These are phyloP conservation scores for Aspergillus hortae DNA, from an alignment of 2,329 filamentous ascomycete species.

Conservation along the genomic window DNA sequence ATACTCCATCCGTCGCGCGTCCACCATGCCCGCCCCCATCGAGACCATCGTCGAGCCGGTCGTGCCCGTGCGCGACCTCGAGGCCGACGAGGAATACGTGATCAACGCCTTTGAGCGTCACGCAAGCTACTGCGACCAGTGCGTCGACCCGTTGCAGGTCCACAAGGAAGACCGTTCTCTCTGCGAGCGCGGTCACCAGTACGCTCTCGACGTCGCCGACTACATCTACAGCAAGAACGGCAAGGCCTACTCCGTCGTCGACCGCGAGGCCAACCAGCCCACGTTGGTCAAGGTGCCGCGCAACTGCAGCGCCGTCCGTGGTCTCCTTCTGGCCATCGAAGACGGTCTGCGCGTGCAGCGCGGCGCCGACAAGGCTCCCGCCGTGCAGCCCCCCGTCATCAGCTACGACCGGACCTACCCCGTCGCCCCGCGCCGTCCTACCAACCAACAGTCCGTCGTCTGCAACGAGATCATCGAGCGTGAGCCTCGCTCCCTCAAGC, in stretches of 20 bases:
- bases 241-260: slow-evolving; percentile 41
- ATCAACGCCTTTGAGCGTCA: slow-evolving; percentile 37
- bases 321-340: slow-evolving; percentile 42
- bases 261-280: slow-evolving; percentile 35
- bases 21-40: slow-evolving; percentile 31
- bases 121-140: slow-evolving; percentile 32
- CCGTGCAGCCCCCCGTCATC: slow-evolving; percentile 17
- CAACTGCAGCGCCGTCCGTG: slow-evolving; percentile 30
- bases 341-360: slow-evolving; percentile 32
- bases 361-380: slow-evolving; percentile 8
- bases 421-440: slow-evolving; percentile 23
- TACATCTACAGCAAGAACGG: slow-evolving; percentile 36
- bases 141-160: slow-evolving; percentile 26
- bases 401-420: slow-evolving; percentile 34
- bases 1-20: slow-evolving; percentile 18
- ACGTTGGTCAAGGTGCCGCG: slow-evolving; percentile 43
- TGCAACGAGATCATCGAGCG: slow-evolving; percentile 28
- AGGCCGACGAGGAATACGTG: slow-evolving; percentile 35
- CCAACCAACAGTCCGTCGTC: slow-evolving; percentile 12
- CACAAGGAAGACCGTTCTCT: slow-evolving; percentile 23
- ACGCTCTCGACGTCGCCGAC: slow-evolving; percentile 31
- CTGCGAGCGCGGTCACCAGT: slow-evolving; percentile 33
- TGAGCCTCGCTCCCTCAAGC: slow-evolving; percentile 21
- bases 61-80: slow-evolving; percentile 31
- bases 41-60: slow-evolving; percentile 21